Evolutionary conservation across 2,329 filamentous ascomycete genomes (phyloP), one percentile per base, ranked within the genome.

Genomic region (Xylariaceae sp.): DNA sequence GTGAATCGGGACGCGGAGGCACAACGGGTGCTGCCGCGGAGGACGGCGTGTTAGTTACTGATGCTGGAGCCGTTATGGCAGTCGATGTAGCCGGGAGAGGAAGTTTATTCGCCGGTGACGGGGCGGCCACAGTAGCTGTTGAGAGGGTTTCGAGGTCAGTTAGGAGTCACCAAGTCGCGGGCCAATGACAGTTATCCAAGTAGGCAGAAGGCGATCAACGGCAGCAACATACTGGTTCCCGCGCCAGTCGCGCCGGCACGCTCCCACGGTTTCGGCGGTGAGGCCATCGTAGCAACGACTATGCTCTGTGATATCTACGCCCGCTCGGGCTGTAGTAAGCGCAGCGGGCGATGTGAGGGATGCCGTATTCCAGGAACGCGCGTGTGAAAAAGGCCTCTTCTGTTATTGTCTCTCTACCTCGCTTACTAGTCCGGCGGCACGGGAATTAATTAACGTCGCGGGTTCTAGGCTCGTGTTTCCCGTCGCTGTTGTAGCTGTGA

Each of bases 231-330:
- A 86, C 82, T 75, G 70, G 79, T 60, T 55, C 56, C 61, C 51
- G 64, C 83, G 75, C 88, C 88, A 66, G 87, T 83, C 51, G 64
- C 83, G 75, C 88, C 88, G 66, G 87, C 83, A 74, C 88, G 85
- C 78, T 99, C 94, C 94, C 94, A 99, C 51, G 94, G 94, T 78
- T 99, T 99, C 58, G 94, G 94, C 72, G 94, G 94, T 75, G 93
- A 97, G 64, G 83, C 83, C 81, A 86, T 86, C 10, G 64, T 59
- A 41, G 51, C 23, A 35, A 17, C 11, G 23, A 8, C 49, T 41
- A 13, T 41, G 37, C 4, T 15, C 41, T 35, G 65, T 18, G 23
- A 30, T 55, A n/a, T 15, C 30, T 55, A 58, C 30, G 52, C 58
- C 56, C 63, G 56, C 61, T 53, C 37, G 17, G 58, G 56, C 53